Evolutionary conservation across 495 filamentous ascomycete species (phyloP), one percentile per base, ranked within the genome.

Genomic region (Aspergillus leporis): DNA sequence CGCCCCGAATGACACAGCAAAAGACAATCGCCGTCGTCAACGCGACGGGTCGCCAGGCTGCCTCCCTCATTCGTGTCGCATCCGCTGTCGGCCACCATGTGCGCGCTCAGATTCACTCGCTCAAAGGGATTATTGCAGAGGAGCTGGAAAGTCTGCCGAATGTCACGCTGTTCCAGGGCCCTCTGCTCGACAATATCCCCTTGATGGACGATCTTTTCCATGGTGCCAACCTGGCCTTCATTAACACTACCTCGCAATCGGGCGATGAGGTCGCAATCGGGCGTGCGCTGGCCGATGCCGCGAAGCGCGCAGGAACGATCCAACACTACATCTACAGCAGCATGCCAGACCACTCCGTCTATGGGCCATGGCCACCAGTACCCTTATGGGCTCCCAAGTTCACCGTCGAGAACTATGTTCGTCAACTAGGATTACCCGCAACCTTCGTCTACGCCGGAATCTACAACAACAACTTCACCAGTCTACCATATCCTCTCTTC

Each of bases 391-490:
- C 90, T 4, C 84, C 88, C 58, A 98, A 98, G 73, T 90, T 91
- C 69, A 86, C 90, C 18, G 87, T 97, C 38, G 94, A 97, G 76
- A 88, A 92, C 54, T 97, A 97, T 69, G 82, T 96, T 47, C 87
- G 90, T 28, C 85, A 91, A 69, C 83, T 95, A 47, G 89, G 85
- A 3, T 76, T 97, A 8, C 90, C 92, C 0, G 84, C 92, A 1
- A 97, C 93, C 8, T 97, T 97, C 62, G 86, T 97, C 61, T 98
- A 97, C 70, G 89, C 92, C 30, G 94, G 94, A 41, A 97, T 97
- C 63, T 98, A 98, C 78, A 96, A 97, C 76, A 98, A 98, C 73
- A 98, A 98, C 72, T 98, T 98, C 76, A 97, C 93, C 10, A 92
- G 88, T 58, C 81, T 97, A 25, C 90, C 87, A 0, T 97, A 96